Base-by-base conservation (phyloP, 495 filamentous ascomycete species). In the Neurospora sp. region DNA sequence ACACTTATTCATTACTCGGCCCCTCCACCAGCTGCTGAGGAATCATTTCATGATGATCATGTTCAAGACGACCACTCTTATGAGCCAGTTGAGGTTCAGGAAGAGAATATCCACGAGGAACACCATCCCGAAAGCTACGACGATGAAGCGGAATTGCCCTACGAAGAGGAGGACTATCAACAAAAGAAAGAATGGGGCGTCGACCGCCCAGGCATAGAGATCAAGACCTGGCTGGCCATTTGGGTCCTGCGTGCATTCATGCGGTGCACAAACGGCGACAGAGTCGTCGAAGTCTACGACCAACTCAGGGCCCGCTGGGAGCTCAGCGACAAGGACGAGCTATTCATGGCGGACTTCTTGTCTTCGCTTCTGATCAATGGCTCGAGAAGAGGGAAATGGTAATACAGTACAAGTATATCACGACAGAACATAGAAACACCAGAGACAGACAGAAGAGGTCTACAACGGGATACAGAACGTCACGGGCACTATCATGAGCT, bases 221-320 rank as follows among this genome's bases (percentile, higher is more conserved):
- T 88, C 39, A 83, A 78, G 72, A 82, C 80, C 4, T 88, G 86
- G 86, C 79, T 88, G 79, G 86, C 79, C 20, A 75, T 84, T 38
- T 86, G 84, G 81, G 79, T 80, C 3, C 75, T 89, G 18, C 80
- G 78, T 39, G 87, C 87, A 16, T 87, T 88, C 74, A 74, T 79
- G 35, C 80, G 73, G 69, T 87, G 80, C 76, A 79, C 79, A 38
- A 78, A 79, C 11, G 74, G 75, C 40, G 75, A 80, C 12, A 77
- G 79, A 42, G 79, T 85, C 12, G 49, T 85, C 70, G 81, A 83
- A 38, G 79, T 83, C 38, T 89, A 86, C 66, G 83, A 83, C 4
- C 71, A 41, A 27, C 75, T 86, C 39, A 81, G 77, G 71, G 76
- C 73, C 39, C 75, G 83, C 71, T 86, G 85, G 85, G 42, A 73